phyloP scores from a whole-genome alignment of 2,329 filamentous ascomycete species.

The Paecilomyces niveus region DNA sequence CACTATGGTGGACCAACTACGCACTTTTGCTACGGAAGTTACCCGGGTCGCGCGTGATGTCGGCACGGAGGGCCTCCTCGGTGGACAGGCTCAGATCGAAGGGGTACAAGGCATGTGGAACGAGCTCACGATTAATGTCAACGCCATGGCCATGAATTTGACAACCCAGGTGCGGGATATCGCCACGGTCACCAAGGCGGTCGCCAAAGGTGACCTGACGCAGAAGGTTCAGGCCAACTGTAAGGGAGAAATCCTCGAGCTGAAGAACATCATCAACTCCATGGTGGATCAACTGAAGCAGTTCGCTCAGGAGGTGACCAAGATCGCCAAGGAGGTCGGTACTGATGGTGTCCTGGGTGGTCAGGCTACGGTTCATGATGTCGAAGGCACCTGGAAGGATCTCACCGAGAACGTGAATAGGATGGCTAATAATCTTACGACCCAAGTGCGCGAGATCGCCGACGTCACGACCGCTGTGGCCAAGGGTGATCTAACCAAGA shows the following conservation, averaged over 20 bases:
- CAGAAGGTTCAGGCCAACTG: slow-evolving; percentile 90
- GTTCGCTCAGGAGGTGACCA: slow-evolving; percentile 89
- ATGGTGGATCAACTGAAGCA: slow-evolving; percentile 96
- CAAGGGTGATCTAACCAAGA: slow-evolving; percentile 82
- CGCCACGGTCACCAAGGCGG: slow-evolving; percentile 64
- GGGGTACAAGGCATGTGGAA: slow-evolving; percentile 81
- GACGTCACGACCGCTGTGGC: slow-evolving; percentile 91
- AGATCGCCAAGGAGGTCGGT: slow-evolving; percentile 86
- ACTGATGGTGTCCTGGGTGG: slow-evolving; percentile 87
- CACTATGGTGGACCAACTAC: slow-evolving; percentile 75
- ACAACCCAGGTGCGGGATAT: slow-evolving; percentile 91
- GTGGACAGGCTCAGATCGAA: slow-evolving; percentile 71
- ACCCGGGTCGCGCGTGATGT: slow-evolving; percentile 73
- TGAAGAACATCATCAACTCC: slow-evolving; percentile 94
- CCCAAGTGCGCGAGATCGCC: slow-evolving; percentile 91
- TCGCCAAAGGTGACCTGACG: slow-evolving; percentile 74
- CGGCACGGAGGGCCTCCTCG: slow-evolving; percentile 70
- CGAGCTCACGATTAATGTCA: slow-evolving; percentile 73
- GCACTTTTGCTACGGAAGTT: slow-evolving; percentile 73
- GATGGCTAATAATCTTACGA: slow-evolving; percentile 94
- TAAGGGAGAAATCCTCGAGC: slow-evolving; percentile 79
- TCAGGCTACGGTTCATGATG: slow-evolving; percentile 86
- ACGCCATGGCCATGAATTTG: slow-evolving; percentile 76
- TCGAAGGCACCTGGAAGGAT: slow-evolving; percentile 91
- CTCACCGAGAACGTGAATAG: slow-evolving; percentile 89